Evolutionary conservation across 2,329 filamentous ascomycete species (phyloP).

Genomic region (Botryotinia narcissicola): DNA sequence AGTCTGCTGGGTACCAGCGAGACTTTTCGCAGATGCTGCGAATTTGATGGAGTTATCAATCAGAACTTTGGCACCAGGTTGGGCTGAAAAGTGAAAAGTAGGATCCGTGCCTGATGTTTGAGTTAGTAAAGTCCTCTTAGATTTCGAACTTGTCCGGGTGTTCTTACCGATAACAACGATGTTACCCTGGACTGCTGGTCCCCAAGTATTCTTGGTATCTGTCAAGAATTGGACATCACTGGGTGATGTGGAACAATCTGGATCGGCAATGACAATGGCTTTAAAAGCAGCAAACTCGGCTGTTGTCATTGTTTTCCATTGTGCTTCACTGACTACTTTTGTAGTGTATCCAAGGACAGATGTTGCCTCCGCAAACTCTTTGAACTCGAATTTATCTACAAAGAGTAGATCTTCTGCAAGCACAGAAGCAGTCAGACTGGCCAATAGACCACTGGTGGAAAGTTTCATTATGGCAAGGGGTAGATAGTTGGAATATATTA

Average conservation of each 20-base stretch:
- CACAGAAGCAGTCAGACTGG: slow-evolving; percentile 26
- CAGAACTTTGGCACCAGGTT: slow-evolving; percentile 39
- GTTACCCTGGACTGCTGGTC: slow-evolving; percentile 44
- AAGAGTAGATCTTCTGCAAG: slow-evolving; percentile 39
- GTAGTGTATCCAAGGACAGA: slow-evolving; percentile 33
- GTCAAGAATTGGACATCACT: slow-evolving; percentile 41
- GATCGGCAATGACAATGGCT: slow-evolving; percentile 46
- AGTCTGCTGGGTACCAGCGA: slow-evolving; percentile 32
- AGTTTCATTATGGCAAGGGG: slow-evolving; percentile 23
- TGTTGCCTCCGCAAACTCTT: slow-evolving; percentile 31
- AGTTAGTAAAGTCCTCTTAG: background rate
- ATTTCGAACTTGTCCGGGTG: background rate
- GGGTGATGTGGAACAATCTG: slow-evolving; percentile 38
- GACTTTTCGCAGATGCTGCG: slow-evolving; percentile 35
- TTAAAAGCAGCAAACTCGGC: slow-evolving; percentile 46
- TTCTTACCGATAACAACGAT: slow-evolving; percentile 43
- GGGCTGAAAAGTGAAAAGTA: slow-evolving; percentile 19
- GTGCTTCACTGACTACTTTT: slow-evolving; percentile 39
- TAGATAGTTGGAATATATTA: background rate
- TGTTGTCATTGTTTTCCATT: slow-evolving; percentile 43
- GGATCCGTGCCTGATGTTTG: slow-evolving; percentile 37
- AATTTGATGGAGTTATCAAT: slow-evolving; percentile 43
- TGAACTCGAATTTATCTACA: slow-evolving; percentile 35
- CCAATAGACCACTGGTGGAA: slow-evolving; percentile 23
- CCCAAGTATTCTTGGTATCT: slow-evolving; percentile 43